Evolutionary conservation across 2,329 filamentous ascomycete genomes (phyloP).

Genomic region (Cercospora zeae-maydis): DNA sequence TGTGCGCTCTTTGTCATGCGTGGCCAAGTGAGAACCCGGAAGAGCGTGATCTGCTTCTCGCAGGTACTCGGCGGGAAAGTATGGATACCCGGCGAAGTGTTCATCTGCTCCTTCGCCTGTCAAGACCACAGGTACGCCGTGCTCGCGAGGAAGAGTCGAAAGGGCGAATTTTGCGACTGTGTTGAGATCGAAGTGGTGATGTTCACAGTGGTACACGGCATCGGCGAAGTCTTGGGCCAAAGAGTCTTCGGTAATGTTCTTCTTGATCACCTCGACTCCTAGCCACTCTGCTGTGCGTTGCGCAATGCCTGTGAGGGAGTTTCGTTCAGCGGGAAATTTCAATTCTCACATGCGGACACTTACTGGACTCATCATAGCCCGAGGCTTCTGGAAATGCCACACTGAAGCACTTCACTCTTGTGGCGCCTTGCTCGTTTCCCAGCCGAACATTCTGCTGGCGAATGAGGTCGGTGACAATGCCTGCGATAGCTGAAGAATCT

Average conservation of each 20-base stretch:
- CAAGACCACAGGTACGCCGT: constrained; percentile 54
- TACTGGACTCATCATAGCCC: constrained; percentile 49
- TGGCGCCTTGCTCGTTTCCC: constrained; percentile 44
- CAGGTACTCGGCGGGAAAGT: constrained; percentile 48
- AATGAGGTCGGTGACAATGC: constrained; percentile 54
- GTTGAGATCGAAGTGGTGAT: constrained; percentile 51
- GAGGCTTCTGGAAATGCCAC: constrained; percentile 52
- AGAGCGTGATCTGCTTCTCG: constrained; percentile 46
- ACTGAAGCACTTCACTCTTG: constrained; percentile 48
- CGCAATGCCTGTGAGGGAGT: constrained; percentile 38
- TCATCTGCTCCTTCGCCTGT: constrained; percentile 43
- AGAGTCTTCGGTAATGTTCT: constrained; percentile 44
- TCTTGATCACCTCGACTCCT: constrained; percentile 45
- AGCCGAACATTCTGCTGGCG: constrained; percentile 46
- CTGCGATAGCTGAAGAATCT: constrained; percentile 56
- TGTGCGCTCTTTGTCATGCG: constrained; percentile 27
- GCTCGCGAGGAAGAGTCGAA: constrained; percentile 44
- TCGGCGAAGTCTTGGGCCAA: constrained; percentile 46
- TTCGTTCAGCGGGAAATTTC: too few relatives aligned
- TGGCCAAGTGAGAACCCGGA: constrained; percentile 22
- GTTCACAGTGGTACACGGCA: constrained; percentile 46
- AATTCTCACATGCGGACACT: not conserved
- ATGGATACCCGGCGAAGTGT: constrained; percentile 53
- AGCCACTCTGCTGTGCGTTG: constrained; percentile 49
- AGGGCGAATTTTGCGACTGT: constrained; percentile 52